phyloP scores from a whole-genome alignment of 1,139 yeast genomes.

The Debaryomycetaceae sp. region DNA sequence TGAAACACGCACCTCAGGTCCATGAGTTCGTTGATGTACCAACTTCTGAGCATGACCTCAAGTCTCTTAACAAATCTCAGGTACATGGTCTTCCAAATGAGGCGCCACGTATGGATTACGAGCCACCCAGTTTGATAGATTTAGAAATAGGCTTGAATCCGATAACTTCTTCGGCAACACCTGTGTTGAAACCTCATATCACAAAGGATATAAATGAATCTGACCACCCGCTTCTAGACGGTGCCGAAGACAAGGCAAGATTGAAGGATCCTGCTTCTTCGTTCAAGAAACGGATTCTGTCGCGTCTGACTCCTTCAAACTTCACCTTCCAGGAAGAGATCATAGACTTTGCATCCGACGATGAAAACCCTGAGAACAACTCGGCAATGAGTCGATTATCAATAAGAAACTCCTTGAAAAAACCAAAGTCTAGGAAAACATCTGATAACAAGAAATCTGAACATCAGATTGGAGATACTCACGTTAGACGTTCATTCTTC shows the following conservation, averaged over 20 bases:
- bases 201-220: slow-evolving; percentile 5
- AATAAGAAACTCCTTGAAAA: slow-evolving; percentile 39
- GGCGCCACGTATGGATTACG: neutral
- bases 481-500: slow-evolving; percentile 31
- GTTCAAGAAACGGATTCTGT: slow-evolving; percentile 32
- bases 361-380: slow-evolving; percentile 39
- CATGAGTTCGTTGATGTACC: neutral
- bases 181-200: slow-evolving; percentile 14
- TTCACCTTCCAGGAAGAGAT: slow-evolving; percentile 43
- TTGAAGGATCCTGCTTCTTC: slow-evolving; percentile 16
- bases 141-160: slow-evolving; percentile 38
- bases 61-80: neutral
- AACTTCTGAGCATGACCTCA: neutral
- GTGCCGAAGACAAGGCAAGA: neutral
- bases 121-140: slow-evolving; percentile 24
- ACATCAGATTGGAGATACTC: slow-evolving; percentile 21
- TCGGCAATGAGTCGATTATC: slow-evolving; percentile 41
- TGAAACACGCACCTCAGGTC: neutral
- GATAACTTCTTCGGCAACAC: slow-evolving; percentile 24
- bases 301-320: slow-evolving; percentile 29
- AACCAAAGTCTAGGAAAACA: slow-evolving; percentile 28
- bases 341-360: slow-evolving; percentile 48
- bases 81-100: neutral
- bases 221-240: neutral
- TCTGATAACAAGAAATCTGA: slow-evolving; percentile 30